Base-by-base conservation (phyloP, 331 rosid genomes). In the Pyracantha coccinea region DNA sequence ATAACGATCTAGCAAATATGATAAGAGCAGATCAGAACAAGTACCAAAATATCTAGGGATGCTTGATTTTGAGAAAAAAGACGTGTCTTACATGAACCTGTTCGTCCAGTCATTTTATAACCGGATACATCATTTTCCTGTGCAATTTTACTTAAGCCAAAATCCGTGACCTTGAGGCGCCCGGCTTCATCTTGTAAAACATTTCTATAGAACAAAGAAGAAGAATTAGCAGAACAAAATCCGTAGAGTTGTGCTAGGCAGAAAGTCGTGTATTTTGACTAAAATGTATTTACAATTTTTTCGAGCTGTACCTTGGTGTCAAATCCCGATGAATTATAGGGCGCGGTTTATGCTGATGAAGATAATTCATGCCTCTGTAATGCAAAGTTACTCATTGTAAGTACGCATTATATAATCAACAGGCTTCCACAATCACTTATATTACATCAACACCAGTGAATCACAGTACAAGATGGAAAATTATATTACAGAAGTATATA, bases 151-250 rank as follows among this genome's bases (percentile, higher is more conserved):
- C 83, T 79, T 44, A 79, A 66, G 21, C 83, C 83, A 47, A 79
- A 79, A 68, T 79, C 79, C 6, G 79, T 79, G 50, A 79, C 79
- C 75, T 79, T 79, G 19, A 79, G 79, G 3, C 75, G 33, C 19
- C 79, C 83, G 8, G 79, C 71, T 74, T 61, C 83, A 68, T 79
- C 83, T 69, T 79, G 83, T 19, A 79, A 68, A 66, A 79, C 83
- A 74, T 79, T 79, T 74, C 83, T 74, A 59, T 20, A 55, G 24
- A 17, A 67, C 65, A 54, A 55, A 57, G 38, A 72, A 35, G 53
- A 32, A n/a, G 14, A 11, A 20, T 63, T 60, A 61, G 45, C 45
- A 38, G 45, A 38, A 11, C 45, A 38, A 1, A 38, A 10, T 38
- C 14, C 4, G 4, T 38, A 38, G 45, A 4, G 14, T 14, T 38